A percentile compares a stretch with the other conserved stretches of the same genome.
Conservation (phyloP, 257 asterid species). For the Gynochthodes officinalis region DNA sequence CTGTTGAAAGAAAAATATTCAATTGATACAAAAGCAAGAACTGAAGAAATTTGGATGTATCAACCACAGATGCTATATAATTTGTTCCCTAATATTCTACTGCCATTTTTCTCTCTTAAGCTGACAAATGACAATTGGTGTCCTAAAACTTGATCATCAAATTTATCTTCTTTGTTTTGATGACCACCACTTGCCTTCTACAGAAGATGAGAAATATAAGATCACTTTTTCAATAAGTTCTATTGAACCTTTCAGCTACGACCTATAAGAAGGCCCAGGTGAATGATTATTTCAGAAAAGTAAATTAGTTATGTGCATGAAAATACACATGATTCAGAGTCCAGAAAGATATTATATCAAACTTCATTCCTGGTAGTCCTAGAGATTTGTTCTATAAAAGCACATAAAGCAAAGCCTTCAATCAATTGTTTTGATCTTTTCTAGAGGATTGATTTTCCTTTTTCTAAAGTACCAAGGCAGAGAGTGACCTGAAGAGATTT, state of each 20-base stretch:
- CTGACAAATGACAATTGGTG: background rate
- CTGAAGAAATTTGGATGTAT: background rate
- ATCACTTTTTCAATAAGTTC: background rate
- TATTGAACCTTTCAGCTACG: background rate
- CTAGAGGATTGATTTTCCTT: background rate
- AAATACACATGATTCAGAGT: background rate
- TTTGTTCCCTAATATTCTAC: background rate
- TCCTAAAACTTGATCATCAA: background rate
- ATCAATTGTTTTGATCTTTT: background rate
- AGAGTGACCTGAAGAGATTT: conserved; percentile 42
- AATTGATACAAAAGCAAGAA: background rate
- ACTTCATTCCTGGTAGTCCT: background rate
- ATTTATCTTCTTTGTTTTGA: background rate
- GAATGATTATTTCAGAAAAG: background rate
- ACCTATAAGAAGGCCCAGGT: background rate
- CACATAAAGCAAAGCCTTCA: background rate
- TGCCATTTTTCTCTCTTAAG: background rate
- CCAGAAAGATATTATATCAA: background rate
- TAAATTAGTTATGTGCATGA: background rate
- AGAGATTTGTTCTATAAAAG: background rate
- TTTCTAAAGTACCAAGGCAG: conserved; percentile 3
- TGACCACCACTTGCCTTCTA: background rate
- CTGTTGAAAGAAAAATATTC: background rate
- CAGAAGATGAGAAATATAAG: too few species aligned
- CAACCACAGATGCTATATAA: background rate